These are phyloP conservation scores for Glaciozyma martinii DNA, from an alignment of 768 basidiomycete species.

Conservation along the genomic window DNA sequence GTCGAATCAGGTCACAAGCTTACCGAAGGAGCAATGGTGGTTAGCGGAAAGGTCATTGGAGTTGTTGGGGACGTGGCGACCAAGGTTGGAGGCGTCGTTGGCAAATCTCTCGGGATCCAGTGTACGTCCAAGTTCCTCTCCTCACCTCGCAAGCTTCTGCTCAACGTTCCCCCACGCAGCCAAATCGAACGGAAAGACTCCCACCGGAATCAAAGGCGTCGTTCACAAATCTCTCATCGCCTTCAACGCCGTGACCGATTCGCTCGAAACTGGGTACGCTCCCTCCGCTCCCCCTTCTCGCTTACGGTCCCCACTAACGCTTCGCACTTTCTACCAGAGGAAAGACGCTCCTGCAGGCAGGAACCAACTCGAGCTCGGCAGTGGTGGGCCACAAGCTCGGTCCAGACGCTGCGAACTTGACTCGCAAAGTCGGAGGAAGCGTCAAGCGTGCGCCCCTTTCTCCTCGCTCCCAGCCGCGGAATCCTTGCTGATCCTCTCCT, in stretches of 20 bases:
- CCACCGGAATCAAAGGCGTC: slow-evolving; percentile 8
- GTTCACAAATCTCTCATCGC: slow-evolving; percentile 12
- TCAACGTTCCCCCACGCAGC: too few species aligned
- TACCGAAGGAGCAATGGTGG: slow-evolving; percentile 9
- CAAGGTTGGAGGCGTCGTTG: slow-evolving; percentile 13
- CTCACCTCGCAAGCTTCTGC: too few species aligned
- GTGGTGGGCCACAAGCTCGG: slow-evolving; percentile 40
- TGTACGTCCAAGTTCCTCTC: background rate
- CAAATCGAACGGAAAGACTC: background rate
- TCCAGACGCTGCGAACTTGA: slow-evolving; percentile 38
- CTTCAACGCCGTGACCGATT: slow-evolving; percentile 22
- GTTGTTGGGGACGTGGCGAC: slow-evolving; percentile 8
- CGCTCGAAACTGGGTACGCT: slow-evolving; percentile 36
- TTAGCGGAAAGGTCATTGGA: slow-evolving; percentile 11
- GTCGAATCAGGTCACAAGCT: background rate
- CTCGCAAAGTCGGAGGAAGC: slow-evolving; percentile 38
- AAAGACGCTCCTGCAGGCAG: slow-evolving; percentile 17
- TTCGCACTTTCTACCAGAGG: background rate
- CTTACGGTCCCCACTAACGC: background rate
- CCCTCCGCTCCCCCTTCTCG: background rate
- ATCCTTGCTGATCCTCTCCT: too few species aligned
- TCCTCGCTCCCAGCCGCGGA: background rate
- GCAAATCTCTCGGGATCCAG: slow-evolving; percentile 15
- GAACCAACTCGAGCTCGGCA: slow-evolving; percentile 3
- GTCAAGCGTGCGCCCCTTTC: slow-evolving; percentile 29